phyloP scores from a whole-genome alignment of 768 basidiomycete species.

The Trichaptum fuscoviolaceum region DNA sequence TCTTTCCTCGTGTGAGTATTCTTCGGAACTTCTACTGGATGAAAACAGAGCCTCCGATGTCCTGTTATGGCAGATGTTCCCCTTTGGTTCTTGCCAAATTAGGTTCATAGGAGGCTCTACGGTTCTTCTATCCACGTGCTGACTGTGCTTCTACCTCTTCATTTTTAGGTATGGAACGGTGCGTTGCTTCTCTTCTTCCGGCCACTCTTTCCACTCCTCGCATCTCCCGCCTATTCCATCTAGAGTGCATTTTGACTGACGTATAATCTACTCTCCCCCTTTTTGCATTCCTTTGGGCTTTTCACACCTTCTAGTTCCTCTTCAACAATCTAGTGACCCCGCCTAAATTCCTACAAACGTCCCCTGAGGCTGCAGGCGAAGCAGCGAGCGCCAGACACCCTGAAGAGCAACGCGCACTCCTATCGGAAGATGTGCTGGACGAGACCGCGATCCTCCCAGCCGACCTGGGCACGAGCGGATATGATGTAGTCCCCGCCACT shows the following conservation, averaged over 20 bases:
- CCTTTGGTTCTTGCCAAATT: background rate
- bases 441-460: conserved; percentile 81
- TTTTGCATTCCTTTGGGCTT: background rate
- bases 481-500: conserved; percentile 61
- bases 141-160: conserved; percentile 9
- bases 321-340: conserved; percentile 85
- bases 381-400: conserved; percentile 22
- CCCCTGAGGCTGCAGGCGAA: conserved; percentile 13
- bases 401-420: conserved; percentile 32
- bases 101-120: background rate
- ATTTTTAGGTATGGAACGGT: conserved; percentile 77
- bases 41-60: background rate
- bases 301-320: conserved; percentile 51
- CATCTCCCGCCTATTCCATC: background rate
- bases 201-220: conserved; percentile 10
- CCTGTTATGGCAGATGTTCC: background rate
- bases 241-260: background rate
- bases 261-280: conserved; percentile 5
- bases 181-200: conserved; percentile 20
- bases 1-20: conserved; percentile 77
- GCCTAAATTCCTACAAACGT: conserved; percentile 52
- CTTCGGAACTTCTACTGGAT: background rate
- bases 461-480: conserved; percentile 78
- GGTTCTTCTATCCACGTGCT: conserved; percentile 9
- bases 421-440: conserved; percentile 64